These are phyloP conservation scores for Termitomyces sp. DNA, from an alignment of 768 basidiomycete genomes.

Conservation along the genomic window DNA sequence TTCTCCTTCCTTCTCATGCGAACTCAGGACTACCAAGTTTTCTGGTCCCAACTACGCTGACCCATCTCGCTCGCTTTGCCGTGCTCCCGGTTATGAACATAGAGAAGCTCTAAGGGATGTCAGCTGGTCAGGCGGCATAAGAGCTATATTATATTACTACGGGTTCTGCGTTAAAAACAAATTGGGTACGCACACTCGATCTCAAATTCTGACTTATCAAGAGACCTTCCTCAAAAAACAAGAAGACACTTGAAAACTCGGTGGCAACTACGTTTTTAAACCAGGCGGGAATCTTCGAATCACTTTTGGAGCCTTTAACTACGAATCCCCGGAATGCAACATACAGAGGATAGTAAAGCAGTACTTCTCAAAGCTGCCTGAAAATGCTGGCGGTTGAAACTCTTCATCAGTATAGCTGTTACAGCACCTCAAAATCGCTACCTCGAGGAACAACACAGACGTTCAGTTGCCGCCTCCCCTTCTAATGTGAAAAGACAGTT, in stretches of 20 bases:
- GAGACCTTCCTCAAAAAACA: constrained; percentile 51
- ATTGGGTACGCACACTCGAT: constrained; percentile 32
- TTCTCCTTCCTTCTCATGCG: not conserved
- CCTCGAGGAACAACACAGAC: too few species aligned
- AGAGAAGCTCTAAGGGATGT: constrained; percentile 39
- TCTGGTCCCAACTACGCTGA: constrained; percentile 56
- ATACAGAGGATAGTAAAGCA: too few species aligned
- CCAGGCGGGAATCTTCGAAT: constrained; percentile 32
- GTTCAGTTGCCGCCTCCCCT: too few species aligned
- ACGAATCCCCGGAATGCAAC: too few species aligned
- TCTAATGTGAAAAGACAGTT: too few species aligned
- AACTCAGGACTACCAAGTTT: constrained; percentile 40
- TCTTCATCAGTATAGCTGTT: too few species aligned
- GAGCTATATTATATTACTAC: constrained; percentile 42
- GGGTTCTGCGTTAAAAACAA: constrained; percentile 27
- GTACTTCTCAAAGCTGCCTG: too few species aligned
- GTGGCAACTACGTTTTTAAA: constrained; percentile 59
- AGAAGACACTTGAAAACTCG: constrained; percentile 54
- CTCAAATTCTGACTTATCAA: too few species aligned
- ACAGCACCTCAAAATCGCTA: too few species aligned
- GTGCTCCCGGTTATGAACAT: constrained; percentile 52
- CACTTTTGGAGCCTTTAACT: too few species aligned
- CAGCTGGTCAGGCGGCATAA: constrained; percentile 30
- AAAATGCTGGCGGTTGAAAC: too few species aligned
- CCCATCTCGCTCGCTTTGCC: constrained; percentile 53